Percentiles rank a stretch among this genome's conserved stretches.
Evolutionary conservation across 2,329 filamentous ascomycete species (phyloP).

Genomic region (Cladosporium sp.): DNA sequence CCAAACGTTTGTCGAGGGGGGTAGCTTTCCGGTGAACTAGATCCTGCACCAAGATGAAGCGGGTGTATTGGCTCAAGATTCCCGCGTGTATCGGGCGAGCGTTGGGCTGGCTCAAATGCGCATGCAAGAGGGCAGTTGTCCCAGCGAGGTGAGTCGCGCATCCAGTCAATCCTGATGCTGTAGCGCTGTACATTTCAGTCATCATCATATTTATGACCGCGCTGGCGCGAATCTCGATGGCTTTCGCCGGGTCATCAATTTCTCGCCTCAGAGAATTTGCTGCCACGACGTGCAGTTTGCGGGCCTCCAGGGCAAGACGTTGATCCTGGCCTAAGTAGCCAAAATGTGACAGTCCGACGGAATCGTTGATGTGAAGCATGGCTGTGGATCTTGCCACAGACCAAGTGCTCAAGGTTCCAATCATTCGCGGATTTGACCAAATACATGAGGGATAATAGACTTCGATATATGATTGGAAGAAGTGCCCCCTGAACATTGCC

Average conservation of each 20-base stretch:
- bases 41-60: background rate
- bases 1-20: background rate
- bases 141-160: slow-evolving; percentile 6
- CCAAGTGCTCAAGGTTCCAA: background rate
- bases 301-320: background rate
- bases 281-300: background rate
- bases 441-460: slow-evolving; percentile 3
- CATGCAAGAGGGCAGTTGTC: background rate
- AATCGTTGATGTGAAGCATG: background rate
- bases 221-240: background rate
- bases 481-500: background rate
- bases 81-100: background rate
- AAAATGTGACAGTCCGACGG: background rate
- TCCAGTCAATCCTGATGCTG: background rate
- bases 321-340: background rate
- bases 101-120: background rate
- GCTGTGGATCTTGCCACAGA: background rate
- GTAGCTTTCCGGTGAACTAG: background rate
- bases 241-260: background rate
- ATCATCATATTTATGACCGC: slow-evolving; percentile 3
- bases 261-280: background rate
- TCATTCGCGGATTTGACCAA: slow-evolving; percentile 7
- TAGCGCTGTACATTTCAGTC: slow-evolving; percentile 1
- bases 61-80: background rate
- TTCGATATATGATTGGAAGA: background rate